Conservation (phyloP, 2,329 filamentous ascomycete species). For the Salinomyces thailandicus region DNA sequence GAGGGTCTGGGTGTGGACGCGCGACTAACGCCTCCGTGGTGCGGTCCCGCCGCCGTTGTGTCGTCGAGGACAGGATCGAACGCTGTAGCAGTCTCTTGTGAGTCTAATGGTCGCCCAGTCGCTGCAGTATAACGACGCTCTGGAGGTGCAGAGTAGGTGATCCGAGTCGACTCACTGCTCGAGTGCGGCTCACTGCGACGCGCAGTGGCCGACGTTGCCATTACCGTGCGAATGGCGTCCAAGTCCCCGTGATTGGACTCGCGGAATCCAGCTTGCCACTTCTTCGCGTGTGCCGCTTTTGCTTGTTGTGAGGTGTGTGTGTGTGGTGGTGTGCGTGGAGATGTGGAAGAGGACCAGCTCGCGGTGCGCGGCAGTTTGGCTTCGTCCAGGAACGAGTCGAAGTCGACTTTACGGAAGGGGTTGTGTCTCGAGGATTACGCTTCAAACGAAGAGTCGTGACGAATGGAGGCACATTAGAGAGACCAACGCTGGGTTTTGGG, state of each 20-base stretch:
- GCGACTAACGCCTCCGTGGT: slow-evolving; percentile 7
- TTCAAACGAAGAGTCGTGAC: not conserved
- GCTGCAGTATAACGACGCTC: not conserved
- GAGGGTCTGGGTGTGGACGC: slow-evolving; percentile 21
- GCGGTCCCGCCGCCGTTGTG: slow-evolving; percentile 8
- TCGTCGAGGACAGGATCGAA: slow-evolving; percentile 8
- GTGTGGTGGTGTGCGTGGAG: too few relatives aligned
- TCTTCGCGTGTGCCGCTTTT: too few relatives aligned
- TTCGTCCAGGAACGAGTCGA: too few relatives aligned
- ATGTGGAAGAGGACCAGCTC: not conserved
- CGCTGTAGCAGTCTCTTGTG: slow-evolving; percentile 3
- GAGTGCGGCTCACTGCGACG: slow-evolving; percentile 13
- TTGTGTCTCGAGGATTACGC: not conserved
- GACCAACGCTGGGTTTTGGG: too few relatives aligned
- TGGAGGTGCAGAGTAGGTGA: slow-evolving; percentile 1
- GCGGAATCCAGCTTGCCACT: too few relatives aligned
- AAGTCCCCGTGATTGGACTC: too few relatives aligned
- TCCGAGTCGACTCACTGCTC: slow-evolving; percentile 9
- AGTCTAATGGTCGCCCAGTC: not conserved
- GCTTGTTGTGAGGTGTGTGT: too few relatives aligned
- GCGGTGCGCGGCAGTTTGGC: not conserved
- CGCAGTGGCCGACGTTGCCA: slow-evolving; percentile 20
- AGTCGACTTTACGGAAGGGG: too few relatives aligned
- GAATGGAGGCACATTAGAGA: too few relatives aligned
- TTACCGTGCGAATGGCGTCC: slow-evolving; percentile 2